Conservation (phyloP, 1,139 yeast species). For the Saccharomycopsis crataegensis region DNA sequence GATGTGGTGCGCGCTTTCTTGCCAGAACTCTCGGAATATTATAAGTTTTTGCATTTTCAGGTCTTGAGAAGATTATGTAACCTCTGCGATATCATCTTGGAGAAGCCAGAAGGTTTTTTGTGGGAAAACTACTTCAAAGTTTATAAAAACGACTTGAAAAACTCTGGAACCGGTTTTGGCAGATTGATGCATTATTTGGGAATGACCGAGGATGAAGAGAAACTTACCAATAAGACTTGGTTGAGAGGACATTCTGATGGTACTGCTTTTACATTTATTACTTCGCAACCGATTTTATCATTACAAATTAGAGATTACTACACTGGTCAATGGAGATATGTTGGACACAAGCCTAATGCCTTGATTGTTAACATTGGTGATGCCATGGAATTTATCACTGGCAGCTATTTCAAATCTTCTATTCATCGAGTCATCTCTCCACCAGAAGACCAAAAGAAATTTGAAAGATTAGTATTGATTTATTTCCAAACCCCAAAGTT, state of each 20-base stretch:
- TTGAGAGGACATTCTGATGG: conserved; percentile 46
- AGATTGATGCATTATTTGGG: conserved; percentile 38
- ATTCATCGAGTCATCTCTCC: conserved; percentile 42
- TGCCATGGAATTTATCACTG: conserved; percentile 41
- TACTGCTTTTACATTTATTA: conserved; percentile 40
- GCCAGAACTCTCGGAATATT: conserved; percentile 34
- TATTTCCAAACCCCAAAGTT: conserved; percentile 37
- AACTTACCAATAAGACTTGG: conserved; percentile 33
- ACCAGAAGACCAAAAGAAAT: conserved; percentile 35
- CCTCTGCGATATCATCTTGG: conserved; percentile 36
- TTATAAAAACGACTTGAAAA: conserved; percentile 25
- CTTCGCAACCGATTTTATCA: conserved; percentile 28
- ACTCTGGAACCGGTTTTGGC: conserved; percentile 37
- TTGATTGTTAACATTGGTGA: conserved; percentile 45
- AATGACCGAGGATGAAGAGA: conserved; percentile 27
- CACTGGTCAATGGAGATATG: conserved; percentile 43
- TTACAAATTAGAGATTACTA: conserved; percentile 41
- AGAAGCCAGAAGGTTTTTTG: conserved; percentile 37
- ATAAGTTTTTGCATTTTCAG: conserved; percentile 30
- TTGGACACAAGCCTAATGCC: conserved; percentile 38
- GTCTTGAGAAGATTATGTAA: conserved; percentile 32
- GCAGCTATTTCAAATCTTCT: conserved; percentile 42
- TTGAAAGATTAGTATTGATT: conserved; percentile 36
- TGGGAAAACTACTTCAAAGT: conserved; percentile 31
- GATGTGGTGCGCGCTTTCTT: conserved; percentile 32